Base-by-base conservation (phyloP, 768 basidiomycete species). In the Fibroporia radiculosa region DNA sequence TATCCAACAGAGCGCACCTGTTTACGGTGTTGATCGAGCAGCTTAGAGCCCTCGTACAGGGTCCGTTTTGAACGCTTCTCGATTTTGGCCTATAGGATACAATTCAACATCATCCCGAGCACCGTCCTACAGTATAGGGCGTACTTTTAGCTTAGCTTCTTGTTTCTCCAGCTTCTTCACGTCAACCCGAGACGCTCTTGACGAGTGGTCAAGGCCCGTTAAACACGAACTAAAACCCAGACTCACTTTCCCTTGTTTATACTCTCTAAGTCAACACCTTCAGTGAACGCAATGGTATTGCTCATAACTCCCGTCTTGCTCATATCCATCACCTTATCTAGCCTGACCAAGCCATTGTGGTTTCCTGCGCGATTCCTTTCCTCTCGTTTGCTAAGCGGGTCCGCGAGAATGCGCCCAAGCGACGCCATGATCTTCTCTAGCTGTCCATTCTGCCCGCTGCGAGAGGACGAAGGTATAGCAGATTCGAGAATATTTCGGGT, bases 151-250 rank as follows among this genome's bases (percentile, higher is more conserved):
- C 63, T 99, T 99, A 1, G 92, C 91, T 64, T 99, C 96, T 56
- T 92, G 88, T 65, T 96, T 95, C 67, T 95, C 92, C 7, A 96
- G 78, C 57, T 93, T 93, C 66, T 93, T 95, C 48, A 96, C 77
- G 67, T 96, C 92, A 37, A 96, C 92, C 23, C 85, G 82, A 28
- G 89, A 90, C 26, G 86, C 88, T 66, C 92, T 89, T 50, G 2
- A 34, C 12, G 12, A 31, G 18, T 4, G 6, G 12, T 5, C 32
- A 24, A 3, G 37, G 2, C 28, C 25, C n/a, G 18, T 19, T 20
- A 11, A 4, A 13, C 12, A 22, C n/a, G 10, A 23, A n/a, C 23
- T 23, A 18, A 11, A 68, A 63, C 61, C 3, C 27, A 1, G 2
- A 58, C 70, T 63, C 60, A 90, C 87, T 93, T 93, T 70, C 86